Evolutionary conservation across 192 early-diverging fungal species (phyloP).

Genomic region (Tieghemiomyces parasiticus): DNA sequence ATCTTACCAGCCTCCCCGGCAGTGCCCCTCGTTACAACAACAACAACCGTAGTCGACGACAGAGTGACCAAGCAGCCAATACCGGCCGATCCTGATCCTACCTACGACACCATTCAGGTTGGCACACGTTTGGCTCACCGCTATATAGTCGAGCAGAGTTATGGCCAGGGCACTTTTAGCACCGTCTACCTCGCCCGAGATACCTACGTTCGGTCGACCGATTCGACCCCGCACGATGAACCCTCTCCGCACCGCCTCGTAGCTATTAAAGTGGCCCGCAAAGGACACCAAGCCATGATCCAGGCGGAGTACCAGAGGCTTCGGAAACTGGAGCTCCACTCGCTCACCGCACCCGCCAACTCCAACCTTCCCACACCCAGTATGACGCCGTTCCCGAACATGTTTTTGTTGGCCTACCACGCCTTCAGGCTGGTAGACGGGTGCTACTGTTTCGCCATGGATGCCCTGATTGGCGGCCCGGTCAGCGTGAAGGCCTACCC

Average conservation of each 20-base stretch:
- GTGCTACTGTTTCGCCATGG: constrained; percentile 4
- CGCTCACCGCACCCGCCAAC: background rate
- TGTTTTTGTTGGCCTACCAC: too few species aligned
- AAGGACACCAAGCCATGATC: background rate
- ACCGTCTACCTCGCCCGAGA: constrained; percentile 20
- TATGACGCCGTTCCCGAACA: too few species aligned
- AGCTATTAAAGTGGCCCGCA: background rate
- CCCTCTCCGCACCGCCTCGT: background rate
- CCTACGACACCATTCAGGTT: too few species aligned
- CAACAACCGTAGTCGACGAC: too few species aligned
- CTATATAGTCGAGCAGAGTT: too few species aligned
- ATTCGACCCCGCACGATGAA: background rate
- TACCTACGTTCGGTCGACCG: too few species aligned
- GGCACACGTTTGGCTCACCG: too few species aligned
- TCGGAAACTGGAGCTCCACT: background rate
- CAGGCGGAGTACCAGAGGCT: background rate
- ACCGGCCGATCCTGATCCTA: too few species aligned
- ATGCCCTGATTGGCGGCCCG: constrained; percentile 1
- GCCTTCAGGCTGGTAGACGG: background rate
- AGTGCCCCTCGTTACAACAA: too few species aligned
- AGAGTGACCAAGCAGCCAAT: too few species aligned
- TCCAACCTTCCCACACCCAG: too few species aligned
- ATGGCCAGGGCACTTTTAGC: constrained; percentile 24
- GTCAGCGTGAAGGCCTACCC: background rate
- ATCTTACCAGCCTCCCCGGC: too few species aligned